Evolutionary conservation across 2,329 filamentous ascomycete species (phyloP).

Genomic region (Mollisiaceae sp.): DNA sequence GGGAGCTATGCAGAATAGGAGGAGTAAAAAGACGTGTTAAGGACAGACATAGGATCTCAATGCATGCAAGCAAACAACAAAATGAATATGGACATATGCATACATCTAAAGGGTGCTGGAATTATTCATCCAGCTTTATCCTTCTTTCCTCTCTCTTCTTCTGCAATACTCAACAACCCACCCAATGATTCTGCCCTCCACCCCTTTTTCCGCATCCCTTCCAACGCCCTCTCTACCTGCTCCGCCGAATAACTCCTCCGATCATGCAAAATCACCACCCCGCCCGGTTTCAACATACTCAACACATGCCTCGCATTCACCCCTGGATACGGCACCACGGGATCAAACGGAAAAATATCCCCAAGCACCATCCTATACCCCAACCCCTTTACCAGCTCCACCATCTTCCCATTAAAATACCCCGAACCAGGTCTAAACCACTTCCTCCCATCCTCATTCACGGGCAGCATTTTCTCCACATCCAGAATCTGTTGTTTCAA

Average conservation of each 20-base stretch:
- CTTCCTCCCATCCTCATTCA: constrained; percentile 57
- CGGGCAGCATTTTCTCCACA: constrained; percentile 60
- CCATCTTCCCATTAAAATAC: constrained; percentile 77
- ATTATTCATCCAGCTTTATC: constrained; percentile 21
- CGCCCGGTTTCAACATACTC: constrained; percentile 77
- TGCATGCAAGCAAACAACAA: not conserved
- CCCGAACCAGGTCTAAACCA: constrained; percentile 87
- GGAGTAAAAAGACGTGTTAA: too few relatives aligned
- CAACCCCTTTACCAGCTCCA: constrained; percentile 60
- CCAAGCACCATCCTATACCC: constrained; percentile 80
- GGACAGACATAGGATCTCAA: not conserved
- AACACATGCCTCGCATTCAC: constrained; percentile 81
- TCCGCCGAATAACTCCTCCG: constrained; percentile 80
- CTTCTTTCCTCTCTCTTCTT: constrained; percentile 21
- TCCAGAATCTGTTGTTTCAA: constrained; percentile 66
- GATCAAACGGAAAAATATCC: constrained; percentile 87
- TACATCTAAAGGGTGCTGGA: not conserved
- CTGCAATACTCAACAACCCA: constrained; percentile 57
- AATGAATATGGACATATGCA: not conserved
- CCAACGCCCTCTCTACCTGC: constrained; percentile 76
- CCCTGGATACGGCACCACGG: constrained; percentile 73
- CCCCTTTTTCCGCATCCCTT: constrained; percentile 70
- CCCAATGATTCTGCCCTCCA: constrained; percentile 76
- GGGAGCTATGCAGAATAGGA: too few relatives aligned
- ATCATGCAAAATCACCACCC: constrained; percentile 87